Conservation (phyloP, 2,329 filamentous ascomycete genomes). For the Lasiodiplodia sp. region DNA sequence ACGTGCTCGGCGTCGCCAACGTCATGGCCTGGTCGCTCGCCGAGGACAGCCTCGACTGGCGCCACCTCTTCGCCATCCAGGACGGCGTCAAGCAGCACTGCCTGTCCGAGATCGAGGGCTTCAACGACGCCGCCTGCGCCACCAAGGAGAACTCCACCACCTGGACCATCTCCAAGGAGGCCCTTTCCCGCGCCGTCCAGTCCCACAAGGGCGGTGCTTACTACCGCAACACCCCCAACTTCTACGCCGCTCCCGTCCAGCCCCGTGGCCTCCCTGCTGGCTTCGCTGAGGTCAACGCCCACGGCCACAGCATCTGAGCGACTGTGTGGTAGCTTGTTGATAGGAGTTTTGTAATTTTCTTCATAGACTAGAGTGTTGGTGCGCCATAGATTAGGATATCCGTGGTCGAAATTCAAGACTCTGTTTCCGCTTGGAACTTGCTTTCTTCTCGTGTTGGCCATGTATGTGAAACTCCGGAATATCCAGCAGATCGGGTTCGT, state of each 20-base stretch:
- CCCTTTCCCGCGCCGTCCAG: background rate
- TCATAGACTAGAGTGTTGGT: background rate
- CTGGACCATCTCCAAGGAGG: too few species aligned
- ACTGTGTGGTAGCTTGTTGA: too few species aligned
- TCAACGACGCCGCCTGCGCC: background rate
- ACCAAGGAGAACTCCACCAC: background rate
- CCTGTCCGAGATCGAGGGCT: constrained; percentile 11
- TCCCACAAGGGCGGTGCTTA: background rate
- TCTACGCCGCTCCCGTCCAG: constrained; percentile 13
- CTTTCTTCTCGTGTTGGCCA: background rate
- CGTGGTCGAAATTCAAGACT: background rate
- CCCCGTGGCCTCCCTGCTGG: background rate
- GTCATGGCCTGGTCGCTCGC: constrained; percentile 79
- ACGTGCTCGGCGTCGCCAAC: constrained; percentile 66
- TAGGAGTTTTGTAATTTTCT: background rate
- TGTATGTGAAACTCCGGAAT: constrained; percentile 13
- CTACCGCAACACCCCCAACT: background rate
- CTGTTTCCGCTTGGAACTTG: background rate
- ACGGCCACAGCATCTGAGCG: constrained; percentile 18
- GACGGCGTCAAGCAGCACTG: constrained; percentile 11
- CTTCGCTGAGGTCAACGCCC: constrained; percentile 5
- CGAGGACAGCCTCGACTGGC: constrained; percentile 62
- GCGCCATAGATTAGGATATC: background rate
- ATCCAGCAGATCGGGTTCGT: background rate
- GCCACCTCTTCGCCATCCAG: constrained; percentile 26